Evolutionary conservation across 2,329 filamentous ascomycete genomes (phyloP).

Genomic region (Aureobasidium sp.): DNA sequence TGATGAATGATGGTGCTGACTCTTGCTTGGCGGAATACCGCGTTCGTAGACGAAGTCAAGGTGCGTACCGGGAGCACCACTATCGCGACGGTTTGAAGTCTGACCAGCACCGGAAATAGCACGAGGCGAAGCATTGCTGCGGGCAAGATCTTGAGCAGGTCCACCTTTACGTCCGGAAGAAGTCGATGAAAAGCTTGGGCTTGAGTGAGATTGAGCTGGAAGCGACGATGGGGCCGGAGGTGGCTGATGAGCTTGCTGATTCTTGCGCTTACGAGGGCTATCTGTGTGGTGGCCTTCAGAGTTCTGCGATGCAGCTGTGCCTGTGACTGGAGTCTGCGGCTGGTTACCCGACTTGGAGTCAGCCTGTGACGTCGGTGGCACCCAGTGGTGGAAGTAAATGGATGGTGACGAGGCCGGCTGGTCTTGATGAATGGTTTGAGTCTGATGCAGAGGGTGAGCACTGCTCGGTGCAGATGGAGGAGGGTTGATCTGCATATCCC

Average conservation of each 20-base stretch:
- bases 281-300: slow-evolving; percentile 57
- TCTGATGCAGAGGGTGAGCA: slow-evolving; percentile 38
- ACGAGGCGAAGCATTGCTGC: slow-evolving; percentile 53
- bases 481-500: slow-evolving; percentile 45
- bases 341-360: slow-evolving; percentile 49
- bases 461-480: slow-evolving; percentile 34
- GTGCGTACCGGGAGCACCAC: slow-evolving; percentile 17
- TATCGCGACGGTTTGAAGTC: slow-evolving; percentile 18
- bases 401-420: slow-evolving; percentile 62
- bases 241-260: slow-evolving; percentile 47
- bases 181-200: slow-evolving; percentile 47
- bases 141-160: slow-evolving; percentile 51
- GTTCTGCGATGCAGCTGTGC: slow-evolving; percentile 46
- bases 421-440: slow-evolving; percentile 52
- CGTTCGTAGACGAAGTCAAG: slow-evolving; percentile 13
- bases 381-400: slow-evolving; percentile 91
- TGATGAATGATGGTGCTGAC: background rate
- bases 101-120: slow-evolving; percentile 17
- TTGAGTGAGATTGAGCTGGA: slow-evolving; percentile 31
- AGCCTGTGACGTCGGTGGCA: slow-evolving; percentile 64
- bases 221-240: slow-evolving; percentile 43
- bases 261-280: slow-evolving; percentile 81
- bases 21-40: background rate
- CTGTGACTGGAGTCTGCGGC: slow-evolving; percentile 66
- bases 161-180: slow-evolving; percentile 37